phyloP scores from a whole-genome alignment of 2,329 filamentous ascomycete genomes.

The Calonectria henricotiae region DNA sequence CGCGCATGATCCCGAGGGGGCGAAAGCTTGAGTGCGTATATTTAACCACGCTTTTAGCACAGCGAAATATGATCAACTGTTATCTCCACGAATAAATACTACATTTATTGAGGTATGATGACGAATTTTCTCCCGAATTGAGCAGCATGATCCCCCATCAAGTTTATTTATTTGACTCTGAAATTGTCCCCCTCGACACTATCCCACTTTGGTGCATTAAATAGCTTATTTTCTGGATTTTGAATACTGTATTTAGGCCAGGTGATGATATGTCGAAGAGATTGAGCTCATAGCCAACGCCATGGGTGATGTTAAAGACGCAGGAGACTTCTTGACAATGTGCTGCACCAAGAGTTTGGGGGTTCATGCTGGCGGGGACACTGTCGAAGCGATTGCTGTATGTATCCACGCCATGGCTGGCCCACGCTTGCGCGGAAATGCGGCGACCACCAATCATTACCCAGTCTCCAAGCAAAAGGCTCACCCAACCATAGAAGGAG shows the following conservation, averaged over 20 bases:
- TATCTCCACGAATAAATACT: no score
- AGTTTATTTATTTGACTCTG: neutral
- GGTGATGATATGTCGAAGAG: conserved; percentile 2
- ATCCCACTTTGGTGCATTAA: neutral
- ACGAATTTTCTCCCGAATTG: neutral
- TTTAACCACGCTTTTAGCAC: no score
- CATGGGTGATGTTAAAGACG: neutral
- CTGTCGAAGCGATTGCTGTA: conserved; percentile 10
- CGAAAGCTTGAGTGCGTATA: no score
- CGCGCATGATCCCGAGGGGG: neutral
- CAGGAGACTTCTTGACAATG: conserved; percentile 4
- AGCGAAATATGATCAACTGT: no score
- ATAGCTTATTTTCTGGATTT: conserved; percentile 1
- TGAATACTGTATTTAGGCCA: neutral
- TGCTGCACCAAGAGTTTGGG: neutral
- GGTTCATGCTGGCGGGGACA: neutral
- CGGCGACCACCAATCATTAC: neutral
- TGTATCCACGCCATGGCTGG: neutral
- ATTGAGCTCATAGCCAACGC: neutral
- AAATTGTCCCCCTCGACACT: neutral
- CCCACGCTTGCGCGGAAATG: neutral
- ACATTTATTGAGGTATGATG: neutral
- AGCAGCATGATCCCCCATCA: neutral
- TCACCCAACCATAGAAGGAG: neutral
- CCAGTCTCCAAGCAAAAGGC: neutral